These are phyloP conservation scores for Davidsoniella neocaledoniae DNA, from an alignment of 2,329 filamentous ascomycete species.

Conservation along the genomic window DNA sequence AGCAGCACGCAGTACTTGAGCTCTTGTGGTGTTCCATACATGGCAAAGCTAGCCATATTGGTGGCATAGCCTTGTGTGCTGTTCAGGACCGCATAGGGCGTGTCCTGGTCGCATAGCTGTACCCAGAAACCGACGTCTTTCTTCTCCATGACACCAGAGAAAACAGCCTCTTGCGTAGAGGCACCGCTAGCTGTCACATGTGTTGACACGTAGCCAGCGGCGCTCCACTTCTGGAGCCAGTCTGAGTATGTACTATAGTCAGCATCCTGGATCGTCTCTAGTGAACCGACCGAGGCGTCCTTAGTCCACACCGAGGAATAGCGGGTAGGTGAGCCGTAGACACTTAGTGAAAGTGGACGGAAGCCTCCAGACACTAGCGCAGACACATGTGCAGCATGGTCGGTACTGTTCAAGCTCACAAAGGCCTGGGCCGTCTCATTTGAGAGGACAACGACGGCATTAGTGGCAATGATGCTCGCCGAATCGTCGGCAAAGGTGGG, in stretches of 20 bases:
- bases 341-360: slow-evolving; percentile 13
- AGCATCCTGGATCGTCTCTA: slow-evolving; percentile 11
- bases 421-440: not conserved
- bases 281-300: not conserved
- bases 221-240: slow-evolving; percentile 12
- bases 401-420: not conserved
- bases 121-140: slow-evolving; percentile 9
- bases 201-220: slow-evolving; percentile 12
- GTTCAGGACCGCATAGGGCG: slow-evolving; percentile 5
- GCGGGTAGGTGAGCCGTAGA: slow-evolving; percentile 8
- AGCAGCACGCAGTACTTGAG: slow-evolving; percentile 11
- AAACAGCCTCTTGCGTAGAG: slow-evolving; percentile 7
- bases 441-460: not conserved
- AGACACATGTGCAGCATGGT: slow-evolving; percentile 1
- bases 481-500: too few species aligned
- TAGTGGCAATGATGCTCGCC: too few species aligned
- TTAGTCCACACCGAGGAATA: slow-evolving; percentile 13
- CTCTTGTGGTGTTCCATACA: slow-evolving; percentile 11
- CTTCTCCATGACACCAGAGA: slow-evolving; percentile 14
- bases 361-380: slow-evolving; percentile 10
- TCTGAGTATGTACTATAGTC: slow-evolving; percentile 8
- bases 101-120: slow-evolving; percentile 9
- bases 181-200: slow-evolving; percentile 12
- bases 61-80: not conserved
- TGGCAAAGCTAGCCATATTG: slow-evolving; percentile 9